These are phyloP conservation scores for Adansonia digitata DNA, from an alignment of 345 rosid genomes.

Conservation along the genomic window DNA sequence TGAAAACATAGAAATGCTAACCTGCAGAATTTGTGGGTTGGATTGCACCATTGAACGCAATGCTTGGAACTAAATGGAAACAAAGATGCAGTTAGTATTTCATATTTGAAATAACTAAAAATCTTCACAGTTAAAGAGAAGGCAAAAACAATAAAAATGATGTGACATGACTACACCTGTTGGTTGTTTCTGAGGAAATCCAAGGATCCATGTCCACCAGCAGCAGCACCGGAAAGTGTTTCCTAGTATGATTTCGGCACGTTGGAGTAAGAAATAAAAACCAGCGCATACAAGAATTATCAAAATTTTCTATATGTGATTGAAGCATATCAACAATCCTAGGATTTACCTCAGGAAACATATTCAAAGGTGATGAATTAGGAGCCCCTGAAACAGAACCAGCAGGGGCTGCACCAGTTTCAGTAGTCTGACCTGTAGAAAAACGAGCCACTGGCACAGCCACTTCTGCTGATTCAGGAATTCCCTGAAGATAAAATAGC, in stretches of 20 bases:
- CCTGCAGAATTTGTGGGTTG: conserved; percentile 98
- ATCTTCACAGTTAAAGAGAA: neutral
- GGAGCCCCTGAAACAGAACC: conserved; percentile 71
- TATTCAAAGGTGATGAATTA: conserved; percentile 88
- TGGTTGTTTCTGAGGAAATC: conserved; percentile 90
- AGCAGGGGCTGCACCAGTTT: conserved; percentile 43
- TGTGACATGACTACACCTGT: conserved; percentile 44
- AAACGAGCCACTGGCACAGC: conserved; percentile 57
- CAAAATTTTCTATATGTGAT: neutral
- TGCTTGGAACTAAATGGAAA: conserved; percentile 66
- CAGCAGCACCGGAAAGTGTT: conserved; percentile 52
- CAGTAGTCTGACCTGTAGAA: conserved; percentile 45
- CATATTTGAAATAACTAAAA: neutral
- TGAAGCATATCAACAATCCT: neutral
- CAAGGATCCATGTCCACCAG: conserved; percentile 73
- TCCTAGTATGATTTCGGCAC: conserved; percentile 41
- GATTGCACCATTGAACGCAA: conserved; percentile 93
- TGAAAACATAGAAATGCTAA: conserved; percentile 5
- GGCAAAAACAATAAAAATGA: neutral
- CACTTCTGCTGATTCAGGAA: conserved; percentile 80
- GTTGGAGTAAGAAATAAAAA: conserved; percentile 9
- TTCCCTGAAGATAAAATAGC: conserved; percentile 54
- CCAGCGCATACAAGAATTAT: neutral
- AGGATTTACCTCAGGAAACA: conserved; percentile 84
- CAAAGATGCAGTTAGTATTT: neutral